These are phyloP conservation scores for Phytophthora hybrid DNA, from an alignment of 352 stramenopile genomes.

Conservation along the genomic window DNA sequence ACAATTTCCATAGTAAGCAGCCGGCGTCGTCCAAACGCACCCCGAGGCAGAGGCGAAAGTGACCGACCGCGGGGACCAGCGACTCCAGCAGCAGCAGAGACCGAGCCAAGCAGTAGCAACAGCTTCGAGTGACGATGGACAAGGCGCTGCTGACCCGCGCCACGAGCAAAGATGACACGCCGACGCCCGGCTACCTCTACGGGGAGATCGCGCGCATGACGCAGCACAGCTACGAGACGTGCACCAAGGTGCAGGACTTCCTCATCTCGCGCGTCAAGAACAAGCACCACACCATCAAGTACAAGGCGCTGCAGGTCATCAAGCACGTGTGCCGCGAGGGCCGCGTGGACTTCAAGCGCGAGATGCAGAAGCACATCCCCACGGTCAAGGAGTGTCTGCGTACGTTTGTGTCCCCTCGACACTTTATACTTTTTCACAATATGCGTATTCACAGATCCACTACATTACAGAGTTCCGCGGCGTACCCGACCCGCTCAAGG, in stretches of 20 bases:
- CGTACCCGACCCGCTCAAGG: constrained; percentile 93
- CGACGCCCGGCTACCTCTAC: constrained; percentile 97
- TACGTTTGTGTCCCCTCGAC: constrained; percentile 39
- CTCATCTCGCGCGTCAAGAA: constrained; percentile 94
- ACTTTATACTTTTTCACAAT: not conserved
- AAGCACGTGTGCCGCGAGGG: constrained; percentile 93
- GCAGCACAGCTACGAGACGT: constrained; percentile 92
- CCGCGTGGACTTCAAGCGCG: constrained; percentile 91
- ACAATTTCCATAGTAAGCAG: not conserved
- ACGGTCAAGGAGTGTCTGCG: constrained; percentile 94
- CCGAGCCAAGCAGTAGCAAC: not conserved
- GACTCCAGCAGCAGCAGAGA: not conserved
- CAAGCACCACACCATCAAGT: constrained; percentile 96
- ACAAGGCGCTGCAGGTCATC: constrained; percentile 94
- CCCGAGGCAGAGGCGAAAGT: constrained; percentile 18
- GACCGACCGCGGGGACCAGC: not conserved
- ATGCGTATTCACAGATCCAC: not conserved
- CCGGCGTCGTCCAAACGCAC: not conserved
- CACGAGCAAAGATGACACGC: constrained; percentile 94
- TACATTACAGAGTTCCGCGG: constrained; percentile 85
- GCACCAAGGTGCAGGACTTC: constrained; percentile 90
- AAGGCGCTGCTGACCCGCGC: constrained; percentile 93
- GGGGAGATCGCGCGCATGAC: constrained; percentile 96
- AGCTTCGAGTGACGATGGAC: constrained; percentile 77
- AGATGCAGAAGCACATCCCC: constrained; percentile 92